Evolutionary conservation across 352 stramenopile species (phyloP).

Genomic region (Phytophthora agathidicida): DNA sequence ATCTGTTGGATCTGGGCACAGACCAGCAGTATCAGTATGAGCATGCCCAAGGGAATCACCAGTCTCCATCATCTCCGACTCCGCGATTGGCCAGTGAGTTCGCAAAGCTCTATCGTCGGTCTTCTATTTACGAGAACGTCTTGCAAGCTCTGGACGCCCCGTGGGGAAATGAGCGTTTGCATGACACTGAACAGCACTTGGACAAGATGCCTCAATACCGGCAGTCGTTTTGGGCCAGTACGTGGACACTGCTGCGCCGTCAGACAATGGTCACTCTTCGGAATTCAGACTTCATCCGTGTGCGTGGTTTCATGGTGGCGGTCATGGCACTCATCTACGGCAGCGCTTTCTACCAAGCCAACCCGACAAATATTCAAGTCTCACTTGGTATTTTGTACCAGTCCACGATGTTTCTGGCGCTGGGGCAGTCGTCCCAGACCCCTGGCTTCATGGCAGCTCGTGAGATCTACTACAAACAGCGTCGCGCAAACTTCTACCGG

Average conservation of each 20-base stretch:
- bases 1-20: slow-evolving; percentile 29
- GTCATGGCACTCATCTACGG: slow-evolving; percentile 36
- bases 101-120: slow-evolving; percentile 19
- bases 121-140: slow-evolving; percentile 24
- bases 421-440: slow-evolving; percentile 63
- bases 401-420: slow-evolving; percentile 65
- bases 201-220: slow-evolving; percentile 48
- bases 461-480: slow-evolving; percentile 77
- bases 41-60: slow-evolving; percentile 7
- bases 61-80: not conserved
- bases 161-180: slow-evolving; percentile 4
- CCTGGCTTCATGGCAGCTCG: slow-evolving; percentile 60
- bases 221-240: slow-evolving; percentile 59
- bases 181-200: slow-evolving; percentile 38
- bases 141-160: slow-evolving; percentile 66
- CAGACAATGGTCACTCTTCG: slow-evolving; percentile 50
- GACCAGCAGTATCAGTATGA: slow-evolving; percentile 28
- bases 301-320: slow-evolving; percentile 25
- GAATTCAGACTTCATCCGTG: slow-evolving; percentile 27
- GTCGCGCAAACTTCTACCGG: slow-evolving; percentile 82
- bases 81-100: slow-evolving; percentile 21
- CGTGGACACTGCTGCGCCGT: slow-evolving; percentile 35
- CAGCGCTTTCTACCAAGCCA: slow-evolving; percentile 34
- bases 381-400: slow-evolving; percentile 72
- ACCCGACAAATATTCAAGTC: slow-evolving; percentile 23